A percentile compares a stretch with the other conserved stretches of the same genome.
Conservation (phyloP, 441 rosid species). For the Populus hybrid region DNA sequence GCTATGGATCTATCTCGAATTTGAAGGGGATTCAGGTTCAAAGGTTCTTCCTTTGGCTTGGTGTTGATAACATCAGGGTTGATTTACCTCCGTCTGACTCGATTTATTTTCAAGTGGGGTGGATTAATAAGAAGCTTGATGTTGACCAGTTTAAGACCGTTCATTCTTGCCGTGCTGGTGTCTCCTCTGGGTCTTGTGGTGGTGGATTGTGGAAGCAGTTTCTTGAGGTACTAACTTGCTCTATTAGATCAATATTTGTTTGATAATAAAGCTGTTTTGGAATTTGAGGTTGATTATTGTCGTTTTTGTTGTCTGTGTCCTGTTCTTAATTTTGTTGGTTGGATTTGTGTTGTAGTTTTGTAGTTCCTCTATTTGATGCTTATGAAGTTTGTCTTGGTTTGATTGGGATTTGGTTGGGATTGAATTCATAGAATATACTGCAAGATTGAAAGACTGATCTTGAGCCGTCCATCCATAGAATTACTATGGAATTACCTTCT, state of each 20-base stretch:
- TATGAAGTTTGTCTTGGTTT: neutral
- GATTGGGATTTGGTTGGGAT: neutral
- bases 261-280: neutral
- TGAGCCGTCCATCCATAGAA: neutral
- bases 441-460: neutral
- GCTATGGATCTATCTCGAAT: conserved; percentile 65
- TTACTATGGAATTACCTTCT: too few species aligned
- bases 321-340: neutral
- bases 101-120: conserved; percentile 85
- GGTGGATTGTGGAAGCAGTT: conserved; percentile 40
- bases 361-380: neutral
- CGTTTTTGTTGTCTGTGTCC: neutral
- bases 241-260: neutral
- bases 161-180: conserved; percentile 67
- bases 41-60: conserved; percentile 68
- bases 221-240: conserved; percentile 44
- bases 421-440: neutral
- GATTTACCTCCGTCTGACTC: conserved; percentile 83
- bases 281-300: neutral
- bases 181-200: conserved; percentile 42
- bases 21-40: conserved; percentile 83
- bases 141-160: conserved; percentile 74
- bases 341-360: neutral
- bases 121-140: conserved; percentile 84
- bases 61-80: conserved; percentile 78